These are phyloP conservation scores for Gracilaria gracilis DNA, from an alignment of 23 red algal species.

Conservation along the genomic window DNA sequence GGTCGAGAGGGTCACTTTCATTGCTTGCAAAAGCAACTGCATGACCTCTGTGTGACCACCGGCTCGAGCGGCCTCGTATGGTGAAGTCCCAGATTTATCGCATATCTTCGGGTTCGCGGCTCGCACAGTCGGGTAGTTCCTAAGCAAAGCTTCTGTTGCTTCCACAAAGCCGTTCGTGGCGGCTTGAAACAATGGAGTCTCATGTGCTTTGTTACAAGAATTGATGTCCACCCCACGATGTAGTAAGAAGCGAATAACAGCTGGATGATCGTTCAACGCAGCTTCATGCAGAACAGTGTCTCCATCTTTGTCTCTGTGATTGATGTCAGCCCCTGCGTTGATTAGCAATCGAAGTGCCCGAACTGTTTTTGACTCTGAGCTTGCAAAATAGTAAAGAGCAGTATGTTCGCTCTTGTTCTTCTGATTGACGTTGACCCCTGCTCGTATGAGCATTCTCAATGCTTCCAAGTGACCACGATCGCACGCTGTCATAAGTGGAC, in stretches of 20 bases:
- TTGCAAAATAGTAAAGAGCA: conserved; percentile 19
- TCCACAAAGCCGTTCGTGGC: conserved; percentile 35
- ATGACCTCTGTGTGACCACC: conserved; percentile 33
- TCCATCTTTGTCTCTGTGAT: conserved; percentile 46
- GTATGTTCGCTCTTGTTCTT: conserved; percentile 19
- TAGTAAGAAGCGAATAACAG: conserved; percentile 36
- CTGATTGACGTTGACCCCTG: conserved; percentile 30
- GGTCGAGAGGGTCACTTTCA: conserved; percentile 47
- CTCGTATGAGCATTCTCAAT: conserved; percentile 44
- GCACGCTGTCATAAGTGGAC: conserved; percentile 34
- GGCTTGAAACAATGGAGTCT: conserved; percentile 39
- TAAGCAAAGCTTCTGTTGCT: conserved; percentile 35
- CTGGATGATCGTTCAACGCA: conserved; percentile 19
- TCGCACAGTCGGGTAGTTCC: background rate
- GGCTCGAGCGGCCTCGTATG: conserved; percentile 24
- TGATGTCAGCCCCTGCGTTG: conserved; percentile 29
- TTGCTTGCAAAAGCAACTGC: conserved; percentile 30
- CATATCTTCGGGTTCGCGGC: conserved; percentile 41
- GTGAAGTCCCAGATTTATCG: conserved; percentile 17
- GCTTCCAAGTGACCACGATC: conserved; percentile 39
- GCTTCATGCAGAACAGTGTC: conserved; percentile 50
- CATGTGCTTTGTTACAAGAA: conserved; percentile 11
- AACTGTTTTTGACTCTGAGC: conserved; percentile 28
- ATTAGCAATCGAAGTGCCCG: conserved; percentile 13
- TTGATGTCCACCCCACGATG: conserved; percentile 16